Evolutionary conservation across 129 eudicot genomes (phyloP), one percentile per base, ranked within the genome.

Genomic region (Artemisia argyi): DNA sequence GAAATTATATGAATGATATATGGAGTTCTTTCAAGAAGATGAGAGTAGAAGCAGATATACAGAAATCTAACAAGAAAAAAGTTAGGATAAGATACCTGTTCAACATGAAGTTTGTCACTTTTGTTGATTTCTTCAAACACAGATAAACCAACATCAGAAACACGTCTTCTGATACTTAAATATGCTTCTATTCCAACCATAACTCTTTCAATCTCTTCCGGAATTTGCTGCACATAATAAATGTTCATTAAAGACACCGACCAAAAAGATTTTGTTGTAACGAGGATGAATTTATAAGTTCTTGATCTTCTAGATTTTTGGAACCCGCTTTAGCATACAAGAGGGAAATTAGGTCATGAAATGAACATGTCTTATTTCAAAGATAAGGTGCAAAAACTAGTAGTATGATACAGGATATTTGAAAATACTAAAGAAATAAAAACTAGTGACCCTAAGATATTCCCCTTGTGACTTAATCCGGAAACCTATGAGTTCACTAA

Each of bases 181-280:
- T 95, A 95, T 32, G 97, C 99, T 78, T 95, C 88, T 80, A 95
- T 81, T 10, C 96, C 97, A 53, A 85, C 94, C 94, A 95, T 80
- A 60, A 95, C 91, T 79, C 99, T 85, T 50, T 95, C 97, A 17
- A 95, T 78, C 86, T 95, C 99, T 74, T 95, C 99, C 1, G 99
- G 97, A 24, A 84, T 96, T 95, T 95, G 99, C 99, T 94, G 89
- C 84, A 81, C 69, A 46, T 5, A 80, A 78, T 11, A 69, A 11
- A 54, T 7, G 26, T 24, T 35, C 65, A 71, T 64, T 50, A 79
- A 75, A 81, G 49, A 67, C 17, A 50, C 26, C 30, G 28, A 62
- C 63, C 46, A 39, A 65, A 72, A 68, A 10, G 13, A 55, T 12
- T 56, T 46, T 48, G 14, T 57, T 22, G 46, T 52, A 26, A 35